phyloP scores from a whole-genome alignment of 2,329 filamentous ascomycete species.

The Paecilomyces variotii region DNA sequence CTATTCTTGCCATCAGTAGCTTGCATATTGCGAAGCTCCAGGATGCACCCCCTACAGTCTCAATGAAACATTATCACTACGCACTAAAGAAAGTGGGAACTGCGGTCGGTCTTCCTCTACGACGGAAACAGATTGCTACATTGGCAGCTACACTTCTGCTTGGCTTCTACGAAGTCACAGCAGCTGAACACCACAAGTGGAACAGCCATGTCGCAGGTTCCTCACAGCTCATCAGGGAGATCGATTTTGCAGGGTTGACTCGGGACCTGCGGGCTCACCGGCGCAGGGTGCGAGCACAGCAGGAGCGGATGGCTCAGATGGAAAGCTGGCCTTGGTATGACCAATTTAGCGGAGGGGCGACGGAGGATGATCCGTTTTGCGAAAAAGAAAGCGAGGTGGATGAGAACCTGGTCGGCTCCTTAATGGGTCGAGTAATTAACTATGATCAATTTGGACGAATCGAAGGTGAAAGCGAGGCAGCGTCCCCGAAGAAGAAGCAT shows the following conservation, averaged over 20 bases:
- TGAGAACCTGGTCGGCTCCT: slow-evolving; percentile 48
- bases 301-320: slow-evolving; percentile 17
- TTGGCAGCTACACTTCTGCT: slow-evolving; percentile 82
- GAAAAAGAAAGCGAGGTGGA: slow-evolving; percentile 44
- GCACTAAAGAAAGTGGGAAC: slow-evolving; percentile 70
- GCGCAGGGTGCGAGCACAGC: slow-evolving; percentile 35
- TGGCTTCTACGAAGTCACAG: slow-evolving; percentile 90
- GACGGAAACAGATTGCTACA: slow-evolving; percentile 68
- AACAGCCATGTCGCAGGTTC: slow-evolving; percentile 84
- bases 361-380: slow-evolving; percentile 35
- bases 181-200: slow-evolving; percentile 92
- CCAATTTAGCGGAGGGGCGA: slow-evolving; percentile 22
- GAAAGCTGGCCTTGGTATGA: slow-evolving; percentile 11
- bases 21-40: slow-evolving; percentile 82
- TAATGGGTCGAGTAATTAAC: slow-evolving; percentile 50
- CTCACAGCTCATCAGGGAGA: slow-evolving; percentile 71
- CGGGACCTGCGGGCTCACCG: slow-evolving; percentile 60
- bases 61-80: slow-evolving; percentile 85
- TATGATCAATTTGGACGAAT: slow-evolving; percentile 53
- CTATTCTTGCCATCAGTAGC: slow-evolving; percentile 79
- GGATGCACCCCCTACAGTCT: slow-evolving; percentile 63
- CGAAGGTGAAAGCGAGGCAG: slow-evolving; percentile 19
- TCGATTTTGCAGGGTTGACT: slow-evolving; percentile 68
- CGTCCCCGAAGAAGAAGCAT: slow-evolving; percentile 22
- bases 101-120: slow-evolving; percentile 61